A percentile compares a stretch with the other conserved stretches of the same genome.
Evolutionary conservation across 768 basidiomycete species (phyloP).

Genomic region (Trametes elegans): DNA sequence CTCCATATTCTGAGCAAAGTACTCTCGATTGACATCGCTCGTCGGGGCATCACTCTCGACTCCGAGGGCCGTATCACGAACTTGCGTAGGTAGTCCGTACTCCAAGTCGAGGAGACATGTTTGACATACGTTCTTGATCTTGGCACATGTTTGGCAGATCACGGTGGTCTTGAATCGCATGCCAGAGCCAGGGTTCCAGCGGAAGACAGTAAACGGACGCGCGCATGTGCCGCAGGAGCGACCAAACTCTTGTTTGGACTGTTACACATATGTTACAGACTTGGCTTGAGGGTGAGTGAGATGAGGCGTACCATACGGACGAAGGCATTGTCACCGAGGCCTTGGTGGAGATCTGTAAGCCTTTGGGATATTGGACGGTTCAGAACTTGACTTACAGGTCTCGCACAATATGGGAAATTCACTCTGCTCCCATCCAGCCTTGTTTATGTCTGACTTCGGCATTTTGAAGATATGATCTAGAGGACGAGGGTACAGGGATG

Average conservation of each 20-base stretch:
- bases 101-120: slow-evolving; percentile 96
- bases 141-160: slow-evolving; percentile 95
- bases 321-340: slow-evolving; percentile 88
- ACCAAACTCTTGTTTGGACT: slow-evolving; percentile 98
- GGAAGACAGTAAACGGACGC: slow-evolving; percentile 94
- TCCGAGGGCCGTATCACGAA: slow-evolving; percentile 92
- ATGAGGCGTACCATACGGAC: slow-evolving; percentile 79
- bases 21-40: slow-evolving; percentile 96
- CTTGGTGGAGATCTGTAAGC: slow-evolving; percentile 37
- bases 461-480: slow-evolving; percentile 30
- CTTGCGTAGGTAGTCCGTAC: slow-evolving; percentile 94
- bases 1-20: slow-evolving; percentile 91
- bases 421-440: slow-evolving; percentile 91
- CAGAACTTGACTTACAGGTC: slow-evolving; percentile 58
- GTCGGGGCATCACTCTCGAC: slow-evolving; percentile 86
- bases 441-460: slow-evolving; percentile 91
- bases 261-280: no score
- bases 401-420: slow-evolving; percentile 95
- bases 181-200: slow-evolving; percentile 96
- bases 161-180: slow-evolving; percentile 96
- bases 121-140: slow-evolving; percentile 96
- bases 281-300: neutral
- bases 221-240: slow-evolving; percentile 97
- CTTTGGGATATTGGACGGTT: neutral
- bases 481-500: no score